These are phyloP conservation scores for Mytilinidion resinicola DNA, from an alignment of 495 filamentous ascomycete genomes.

Conservation along the genomic window DNA sequence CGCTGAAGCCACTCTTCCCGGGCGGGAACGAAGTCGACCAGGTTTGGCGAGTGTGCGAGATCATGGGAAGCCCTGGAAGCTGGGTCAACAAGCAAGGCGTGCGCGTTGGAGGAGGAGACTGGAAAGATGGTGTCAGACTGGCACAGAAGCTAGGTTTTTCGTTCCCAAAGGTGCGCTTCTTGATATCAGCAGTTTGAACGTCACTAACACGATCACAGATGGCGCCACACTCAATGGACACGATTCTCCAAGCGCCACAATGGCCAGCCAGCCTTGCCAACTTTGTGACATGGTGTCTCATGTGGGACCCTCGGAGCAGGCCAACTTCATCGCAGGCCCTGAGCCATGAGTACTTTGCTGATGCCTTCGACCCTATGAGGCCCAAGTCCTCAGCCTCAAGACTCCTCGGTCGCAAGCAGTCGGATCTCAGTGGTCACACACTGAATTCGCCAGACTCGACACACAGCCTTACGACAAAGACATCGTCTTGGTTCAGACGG, in stretches of 20 bases:
- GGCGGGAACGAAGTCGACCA: conserved; percentile 98
- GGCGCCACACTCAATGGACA: conserved; percentile 96
- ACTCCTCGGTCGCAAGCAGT: conserved; percentile 79
- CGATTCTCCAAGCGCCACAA: conserved; percentile 79
- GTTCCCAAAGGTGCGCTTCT: conserved; percentile 68
- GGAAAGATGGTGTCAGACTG: conserved; percentile 87
- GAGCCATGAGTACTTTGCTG: conserved; percentile 91
- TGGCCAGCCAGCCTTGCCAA: conserved; percentile 84
- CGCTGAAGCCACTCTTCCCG: conserved; percentile 93
- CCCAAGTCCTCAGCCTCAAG: conserved; percentile 87
- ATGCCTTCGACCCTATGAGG: conserved; percentile 86
- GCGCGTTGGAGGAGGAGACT: conserved; percentile 92
- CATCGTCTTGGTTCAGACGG: conserved; percentile 86
- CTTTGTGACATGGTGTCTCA: conserved; percentile 97
- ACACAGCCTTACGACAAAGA: conserved; percentile 67
- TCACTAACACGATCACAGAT: conserved; percentile 52
- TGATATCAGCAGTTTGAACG: neutral
- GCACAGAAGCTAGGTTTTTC: conserved; percentile 96
- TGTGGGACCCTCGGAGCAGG: conserved; percentile 95
- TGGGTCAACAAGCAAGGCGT: conserved; percentile 90
- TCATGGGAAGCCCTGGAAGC: conserved; percentile 98
- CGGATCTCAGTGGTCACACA: conserved; percentile 59
- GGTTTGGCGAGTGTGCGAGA: conserved; percentile 98
- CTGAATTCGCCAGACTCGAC: conserved; percentile 61
- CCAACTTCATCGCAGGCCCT: conserved; percentile 93